phyloP scores from a whole-genome alignment of 192 early-diverging fungal genomes.

The Ambispora gerdemannii region DNA sequence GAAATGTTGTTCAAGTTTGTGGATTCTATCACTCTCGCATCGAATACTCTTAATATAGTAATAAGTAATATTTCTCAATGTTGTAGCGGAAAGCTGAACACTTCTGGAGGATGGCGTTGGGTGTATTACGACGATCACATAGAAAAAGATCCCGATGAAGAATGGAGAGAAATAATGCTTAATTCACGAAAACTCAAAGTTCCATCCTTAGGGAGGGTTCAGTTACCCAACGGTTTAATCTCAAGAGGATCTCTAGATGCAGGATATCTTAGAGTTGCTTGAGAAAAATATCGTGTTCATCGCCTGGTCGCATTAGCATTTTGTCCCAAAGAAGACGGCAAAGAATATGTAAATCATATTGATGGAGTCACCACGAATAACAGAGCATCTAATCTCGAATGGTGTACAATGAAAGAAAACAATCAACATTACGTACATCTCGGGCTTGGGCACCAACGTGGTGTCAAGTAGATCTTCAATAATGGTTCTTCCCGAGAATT shows the following conservation, averaged over 20 bases:
- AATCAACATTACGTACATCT: too few species aligned
- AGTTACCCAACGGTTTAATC: conserved; percentile 1
- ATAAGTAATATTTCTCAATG: neutral
- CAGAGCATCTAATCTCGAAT: too few species aligned
- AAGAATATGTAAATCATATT: conserved; percentile 14
- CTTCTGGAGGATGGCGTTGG: neutral
- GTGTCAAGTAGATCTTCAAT: too few species aligned
- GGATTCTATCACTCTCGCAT: neutral
- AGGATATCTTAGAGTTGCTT: conserved; percentile 12
- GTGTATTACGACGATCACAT: conserved; percentile 24
- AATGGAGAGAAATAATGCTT: conserved; percentile 17
- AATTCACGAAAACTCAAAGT: conserved; percentile 22
- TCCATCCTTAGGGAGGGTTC: conserved; percentile 10
- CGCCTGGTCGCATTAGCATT: conserved; percentile 9
- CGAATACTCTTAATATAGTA: conserved; percentile 21
- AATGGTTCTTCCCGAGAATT: too few species aligned
- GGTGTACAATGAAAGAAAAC: too few species aligned
- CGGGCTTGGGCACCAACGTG: too few species aligned
- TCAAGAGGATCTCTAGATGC: neutral
- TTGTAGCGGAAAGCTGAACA: conserved; percentile 21
- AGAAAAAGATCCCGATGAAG: conserved; percentile 16
- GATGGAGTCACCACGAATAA: too few species aligned
- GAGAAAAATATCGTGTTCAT: conserved; percentile 14
- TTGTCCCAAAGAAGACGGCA: neutral
- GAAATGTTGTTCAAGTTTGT: conserved; percentile 16